Conservation (phyloP, 1,139 yeast species). For the Candida buenavistaensis region DNA sequence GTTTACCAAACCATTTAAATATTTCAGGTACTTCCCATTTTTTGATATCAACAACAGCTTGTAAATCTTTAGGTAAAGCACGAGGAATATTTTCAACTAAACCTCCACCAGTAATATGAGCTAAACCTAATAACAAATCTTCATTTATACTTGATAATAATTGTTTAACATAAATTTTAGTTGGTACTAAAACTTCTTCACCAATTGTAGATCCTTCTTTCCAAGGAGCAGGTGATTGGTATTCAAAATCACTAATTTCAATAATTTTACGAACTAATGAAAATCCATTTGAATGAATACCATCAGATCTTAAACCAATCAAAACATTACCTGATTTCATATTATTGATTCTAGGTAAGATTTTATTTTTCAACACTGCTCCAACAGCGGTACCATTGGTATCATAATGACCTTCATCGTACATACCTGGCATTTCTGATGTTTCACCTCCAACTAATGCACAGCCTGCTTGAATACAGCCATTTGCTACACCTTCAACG, state of each 20-base stretch:
- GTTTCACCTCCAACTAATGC: slow-evolving; percentile 99
- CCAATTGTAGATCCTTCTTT: slow-evolving; percentile 70
- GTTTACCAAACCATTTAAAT: slow-evolving; percentile 90
- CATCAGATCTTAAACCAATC: slow-evolving; percentile 86
- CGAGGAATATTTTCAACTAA: slow-evolving; percentile 95
- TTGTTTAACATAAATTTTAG: slow-evolving; percentile 92
- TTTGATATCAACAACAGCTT: slow-evolving; percentile 77
- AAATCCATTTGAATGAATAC: slow-evolving; percentile 95
- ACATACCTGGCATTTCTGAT: slow-evolving; percentile 99
- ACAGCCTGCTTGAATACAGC: slow-evolving; percentile 93
- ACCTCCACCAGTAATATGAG: slow-evolving; percentile 99
- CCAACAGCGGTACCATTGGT: slow-evolving; percentile 99
- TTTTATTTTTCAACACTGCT: slow-evolving; percentile 80
- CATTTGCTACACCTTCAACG: slow-evolving; percentile 94
- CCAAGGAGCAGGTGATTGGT: slow-evolving; percentile 87
- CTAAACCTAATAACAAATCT: slow-evolving; percentile 77
- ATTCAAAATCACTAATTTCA: slow-evolving; percentile 67
- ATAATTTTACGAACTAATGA: slow-evolving; percentile 94
- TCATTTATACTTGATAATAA: slow-evolving; percentile 71
- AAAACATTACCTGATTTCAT: slow-evolving; percentile 82
- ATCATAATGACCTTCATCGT: slow-evolving; percentile 92
- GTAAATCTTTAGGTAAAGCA: slow-evolving; percentile 77
- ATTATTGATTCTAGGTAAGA: slow-evolving; percentile 66
- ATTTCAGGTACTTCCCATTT: slow-evolving; percentile 85
- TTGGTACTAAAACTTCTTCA: slow-evolving; percentile 82